Evolutionary conservation across 768 basidiomycete genomes (phyloP).

Genomic region (Polyporus arcularius): DNA sequence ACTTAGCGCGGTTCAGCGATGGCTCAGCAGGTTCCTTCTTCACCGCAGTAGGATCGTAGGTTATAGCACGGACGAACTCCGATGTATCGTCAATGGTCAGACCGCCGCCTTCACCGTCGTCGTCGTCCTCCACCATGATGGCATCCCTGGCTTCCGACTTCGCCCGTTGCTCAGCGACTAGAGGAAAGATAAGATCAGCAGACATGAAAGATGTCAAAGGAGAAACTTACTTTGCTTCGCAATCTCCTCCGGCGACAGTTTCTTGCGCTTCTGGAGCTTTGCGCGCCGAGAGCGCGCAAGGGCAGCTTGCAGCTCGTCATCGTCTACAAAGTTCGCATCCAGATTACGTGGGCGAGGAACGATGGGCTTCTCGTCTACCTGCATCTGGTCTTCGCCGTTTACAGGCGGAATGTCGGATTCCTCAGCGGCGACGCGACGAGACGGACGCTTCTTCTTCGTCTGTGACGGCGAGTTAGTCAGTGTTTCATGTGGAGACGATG

Average conservation of each 20-base stretch:
- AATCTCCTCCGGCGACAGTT: constrained; percentile 78
- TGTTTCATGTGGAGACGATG: not conserved
- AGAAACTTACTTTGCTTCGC: constrained; percentile 61
- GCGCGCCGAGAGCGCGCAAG: constrained; percentile 84
- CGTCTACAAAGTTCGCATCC: constrained; percentile 92
- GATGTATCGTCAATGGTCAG: constrained; percentile 95
- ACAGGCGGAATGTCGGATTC: constrained; percentile 47
- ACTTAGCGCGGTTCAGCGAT: constrained; percentile 23
- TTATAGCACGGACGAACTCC: constrained; percentile 90
- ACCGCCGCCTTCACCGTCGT: constrained; percentile 49
- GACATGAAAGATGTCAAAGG: not conserved
- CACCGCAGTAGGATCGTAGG: constrained; percentile 55
- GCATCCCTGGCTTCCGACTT: constrained; percentile 47
- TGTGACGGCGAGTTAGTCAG: constrained; percentile 30
- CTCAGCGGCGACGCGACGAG: constrained; percentile 57
- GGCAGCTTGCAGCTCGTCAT: constrained; percentile 95
- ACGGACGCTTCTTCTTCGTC: constrained; percentile 92
- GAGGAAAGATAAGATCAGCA: constrained; percentile 13
- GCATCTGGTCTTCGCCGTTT: constrained; percentile 63
- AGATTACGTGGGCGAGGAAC: constrained; percentile 70
- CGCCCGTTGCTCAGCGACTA: constrained; percentile 67
- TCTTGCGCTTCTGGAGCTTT: constrained; percentile 76
- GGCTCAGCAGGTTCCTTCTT: constrained; percentile 34
- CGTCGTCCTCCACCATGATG: constrained; percentile 50
- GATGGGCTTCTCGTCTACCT: constrained; percentile 76